Evolutionary conservation across 257 asterid species (phyloP).

Genomic region (Mentha longifolia): DNA sequence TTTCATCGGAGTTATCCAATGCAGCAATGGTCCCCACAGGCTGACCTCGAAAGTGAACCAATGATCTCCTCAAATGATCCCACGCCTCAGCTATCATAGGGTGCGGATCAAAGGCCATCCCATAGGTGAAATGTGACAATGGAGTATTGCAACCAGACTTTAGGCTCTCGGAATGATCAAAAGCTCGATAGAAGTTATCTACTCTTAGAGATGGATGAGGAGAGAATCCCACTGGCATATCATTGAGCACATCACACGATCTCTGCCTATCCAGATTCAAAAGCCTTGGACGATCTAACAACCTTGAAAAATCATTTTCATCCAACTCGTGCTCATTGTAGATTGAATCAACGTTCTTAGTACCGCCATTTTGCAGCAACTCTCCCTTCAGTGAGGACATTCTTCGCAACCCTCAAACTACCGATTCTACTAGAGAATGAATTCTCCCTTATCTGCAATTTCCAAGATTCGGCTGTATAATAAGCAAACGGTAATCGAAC

Average conservation of each 20-base stretch:
- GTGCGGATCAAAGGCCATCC: slow-evolving; percentile 43
- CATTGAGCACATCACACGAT: slow-evolving; percentile 68
- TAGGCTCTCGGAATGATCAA: slow-evolving; percentile 51
- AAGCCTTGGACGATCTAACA: slow-evolving; percentile 45
- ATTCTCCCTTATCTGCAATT: slow-evolving; percentile 30
- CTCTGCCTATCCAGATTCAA: slow-evolving; percentile 69
- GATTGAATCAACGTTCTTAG: slow-evolving; percentile 45
- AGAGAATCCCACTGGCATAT: slow-evolving; percentile 50
- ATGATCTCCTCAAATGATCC: slow-evolving; percentile 65
- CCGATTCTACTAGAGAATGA: background rate
- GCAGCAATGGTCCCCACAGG: slow-evolving; percentile 95
- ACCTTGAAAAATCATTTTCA: slow-evolving; percentile 61
- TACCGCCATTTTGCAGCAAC: slow-evolving; percentile 40
- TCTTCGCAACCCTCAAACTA: slow-evolving; percentile 28
- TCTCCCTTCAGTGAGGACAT: slow-evolving; percentile 52
- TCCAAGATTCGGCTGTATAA: slow-evolving; percentile 16
- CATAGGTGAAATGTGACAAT: slow-evolving; percentile 46
- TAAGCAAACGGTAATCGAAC: background rate
- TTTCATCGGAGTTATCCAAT: slow-evolving; percentile 75
- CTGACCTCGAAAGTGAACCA: slow-evolving; percentile 76
- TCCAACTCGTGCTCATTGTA: slow-evolving; percentile 47
- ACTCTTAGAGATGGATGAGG: slow-evolving; percentile 63
- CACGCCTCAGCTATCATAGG: slow-evolving; percentile 82
- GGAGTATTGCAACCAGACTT: slow-evolving; percentile 71
- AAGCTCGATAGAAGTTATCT: slow-evolving; percentile 49